These are phyloP conservation scores for Fusarium anguioides DNA, from an alignment of 2,329 filamentous ascomycete species.

Conservation along the genomic window DNA sequence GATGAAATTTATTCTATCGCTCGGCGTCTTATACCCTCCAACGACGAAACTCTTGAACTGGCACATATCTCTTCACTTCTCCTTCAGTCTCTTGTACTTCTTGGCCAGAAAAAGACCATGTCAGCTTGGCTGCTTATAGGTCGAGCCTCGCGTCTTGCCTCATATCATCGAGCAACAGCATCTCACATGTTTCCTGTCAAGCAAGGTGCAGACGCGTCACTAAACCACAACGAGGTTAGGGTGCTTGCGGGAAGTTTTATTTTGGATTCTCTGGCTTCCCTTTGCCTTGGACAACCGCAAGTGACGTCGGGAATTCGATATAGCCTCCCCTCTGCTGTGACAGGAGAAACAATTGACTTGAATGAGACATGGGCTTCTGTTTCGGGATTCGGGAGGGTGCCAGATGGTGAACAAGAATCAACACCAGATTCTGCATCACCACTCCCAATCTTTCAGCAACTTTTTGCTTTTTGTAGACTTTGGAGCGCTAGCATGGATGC, in stretches of 20 bases:
- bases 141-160: slow-evolving; percentile 63
- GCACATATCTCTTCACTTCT: slow-evolving; percentile 56
- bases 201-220: slow-evolving; percentile 16
- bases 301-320: slow-evolving; percentile 36
- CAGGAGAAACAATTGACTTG: slow-evolving; percentile 18
- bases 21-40: slow-evolving; percentile 59
- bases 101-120: slow-evolving; percentile 67
- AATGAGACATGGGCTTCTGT: slow-evolving; percentile 40
- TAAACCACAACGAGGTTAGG: slow-evolving; percentile 34
- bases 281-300: slow-evolving; percentile 57
- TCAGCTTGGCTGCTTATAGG: slow-evolving; percentile 74
- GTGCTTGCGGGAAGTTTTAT: slow-evolving; percentile 67
- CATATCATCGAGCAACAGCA: slow-evolving; percentile 43
- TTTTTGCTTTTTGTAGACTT: slow-evolving; percentile 53
- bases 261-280: slow-evolving; percentile 68
- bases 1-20: slow-evolving; percentile 63
- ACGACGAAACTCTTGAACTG: slow-evolving; percentile 60
- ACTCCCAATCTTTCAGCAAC: slow-evolving; percentile 56
- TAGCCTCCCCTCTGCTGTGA: slow-evolving; percentile 26
- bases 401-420: slow-evolving; percentile 6
- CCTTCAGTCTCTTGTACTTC: slow-evolving; percentile 70
- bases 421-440: slow-evolving; percentile 45
- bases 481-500: slow-evolving; percentile 45
- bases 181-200: slow-evolving; percentile 38
- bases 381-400: slow-evolving; percentile 29